Conservation (phyloP, 345 rosid species). For the Lepidium sativum region DNA sequence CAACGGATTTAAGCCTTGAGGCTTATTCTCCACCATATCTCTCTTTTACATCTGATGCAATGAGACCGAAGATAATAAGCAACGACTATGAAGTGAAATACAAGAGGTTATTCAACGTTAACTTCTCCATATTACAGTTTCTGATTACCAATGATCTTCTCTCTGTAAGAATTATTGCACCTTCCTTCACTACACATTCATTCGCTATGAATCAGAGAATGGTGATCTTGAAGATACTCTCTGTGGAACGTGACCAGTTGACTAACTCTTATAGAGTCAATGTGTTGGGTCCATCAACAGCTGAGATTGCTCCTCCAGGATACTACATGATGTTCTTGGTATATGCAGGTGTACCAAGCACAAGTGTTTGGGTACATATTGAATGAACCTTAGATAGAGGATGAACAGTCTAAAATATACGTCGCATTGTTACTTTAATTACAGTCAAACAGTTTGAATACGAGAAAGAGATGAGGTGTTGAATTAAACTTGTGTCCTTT, state of each 20-base stretch:
- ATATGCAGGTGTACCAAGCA: conserved; percentile 59
- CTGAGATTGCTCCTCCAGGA: no score
- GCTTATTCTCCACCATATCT: conserved; percentile 63
- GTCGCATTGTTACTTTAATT: conserved; percentile 11
- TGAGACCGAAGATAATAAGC: conserved; percentile 39
- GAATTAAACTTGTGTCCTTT: no score
- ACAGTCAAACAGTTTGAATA: neutral
- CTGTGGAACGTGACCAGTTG: no score
- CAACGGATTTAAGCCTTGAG: conserved; percentile 68
- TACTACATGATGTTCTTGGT: conserved; percentile 65
- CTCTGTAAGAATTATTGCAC: conserved; percentile 51
- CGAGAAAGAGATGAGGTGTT: no score
- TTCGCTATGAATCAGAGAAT: conserved; percentile 79
- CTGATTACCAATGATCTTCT: conserved; percentile 17
- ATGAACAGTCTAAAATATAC: neutral
- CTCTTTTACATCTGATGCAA: conserved; percentile 21
- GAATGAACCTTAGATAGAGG: conserved; percentile 16
- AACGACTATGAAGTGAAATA: conserved; percentile 21
- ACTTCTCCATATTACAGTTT: no score
- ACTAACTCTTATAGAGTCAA: no score
- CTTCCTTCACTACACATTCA: conserved; percentile 70
- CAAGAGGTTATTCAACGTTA: conserved; percentile 23
- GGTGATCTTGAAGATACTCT: no score
- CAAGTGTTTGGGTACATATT: conserved; percentile 60
- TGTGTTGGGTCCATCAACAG: no score